Evolutionary conservation across 2,329 filamentous ascomycete species (phyloP).

Genomic region (Cladophialophora exuberans): DNA sequence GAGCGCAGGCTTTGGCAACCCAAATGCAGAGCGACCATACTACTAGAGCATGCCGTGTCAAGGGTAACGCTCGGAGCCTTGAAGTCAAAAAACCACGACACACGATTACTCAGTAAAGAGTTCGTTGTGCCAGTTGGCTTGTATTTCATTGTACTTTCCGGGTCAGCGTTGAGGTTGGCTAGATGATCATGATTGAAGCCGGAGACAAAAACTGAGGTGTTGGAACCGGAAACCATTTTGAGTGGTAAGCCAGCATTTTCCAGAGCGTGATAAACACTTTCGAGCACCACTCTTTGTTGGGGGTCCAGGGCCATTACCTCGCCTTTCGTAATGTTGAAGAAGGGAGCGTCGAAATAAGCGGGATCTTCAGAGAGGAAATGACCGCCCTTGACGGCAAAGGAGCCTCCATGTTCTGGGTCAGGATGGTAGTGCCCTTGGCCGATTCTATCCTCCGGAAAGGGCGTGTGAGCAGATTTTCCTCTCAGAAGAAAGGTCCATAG

Average conservation of each 20-base stretch:
- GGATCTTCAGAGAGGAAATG: conserved; percentile 30
- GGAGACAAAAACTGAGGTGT: conserved; percentile 25
- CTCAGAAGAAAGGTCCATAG: too few species aligned
- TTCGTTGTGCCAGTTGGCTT: conserved; percentile 30
- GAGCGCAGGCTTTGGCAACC: conserved; percentile 33
- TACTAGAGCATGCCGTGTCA: conserved; percentile 37
- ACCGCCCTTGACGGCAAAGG: too few species aligned
- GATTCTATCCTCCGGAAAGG: too few species aligned
- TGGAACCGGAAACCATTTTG: conserved; percentile 19
- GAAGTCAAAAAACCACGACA: conserved; percentile 38
- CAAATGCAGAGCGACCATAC: conserved; percentile 36
- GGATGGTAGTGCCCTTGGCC: too few species aligned
- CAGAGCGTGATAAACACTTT: conserved; percentile 32
- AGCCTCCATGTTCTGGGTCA: too few species aligned
- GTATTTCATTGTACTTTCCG: conserved; percentile 24
- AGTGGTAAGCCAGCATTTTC: conserved; percentile 30
- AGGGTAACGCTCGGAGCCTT: conserved; percentile 34
- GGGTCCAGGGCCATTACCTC: conserved; percentile 36
- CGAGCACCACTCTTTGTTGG: conserved; percentile 33
- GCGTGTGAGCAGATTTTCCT: too few species aligned
- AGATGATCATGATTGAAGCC: conserved; percentile 25
- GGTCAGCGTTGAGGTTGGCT: conserved; percentile 38
- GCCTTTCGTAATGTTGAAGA: conserved; percentile 31
- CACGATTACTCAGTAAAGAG: conserved; percentile 35
- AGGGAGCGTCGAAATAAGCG: conserved; percentile 35